Percentiles rank a stretch among this genome's conserved stretches.
Evolutionary conservation across 129 eudicot genomes (phyloP).

Genomic region (Ambrosia artemisiifolia): DNA sequence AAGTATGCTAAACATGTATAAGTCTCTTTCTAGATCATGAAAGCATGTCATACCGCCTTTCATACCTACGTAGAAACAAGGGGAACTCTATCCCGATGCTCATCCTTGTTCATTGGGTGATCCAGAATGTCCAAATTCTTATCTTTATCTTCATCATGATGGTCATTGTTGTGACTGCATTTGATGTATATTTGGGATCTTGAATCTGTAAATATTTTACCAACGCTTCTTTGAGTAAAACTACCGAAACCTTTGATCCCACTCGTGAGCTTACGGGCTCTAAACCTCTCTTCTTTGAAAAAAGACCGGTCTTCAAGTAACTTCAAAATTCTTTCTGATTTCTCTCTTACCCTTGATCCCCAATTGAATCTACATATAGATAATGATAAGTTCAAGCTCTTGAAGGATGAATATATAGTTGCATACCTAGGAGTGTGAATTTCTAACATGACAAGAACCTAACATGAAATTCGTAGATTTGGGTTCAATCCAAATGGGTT

Average conservation of each 20-base stretch:
- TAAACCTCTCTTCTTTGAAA: slow-evolving; percentile 54
- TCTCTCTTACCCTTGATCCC: slow-evolving; percentile 57
- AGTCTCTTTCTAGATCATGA: not conserved
- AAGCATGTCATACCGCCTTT: not conserved
- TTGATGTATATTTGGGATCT: slow-evolving; percentile 7
- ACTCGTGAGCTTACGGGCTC: slow-evolving; percentile 49
- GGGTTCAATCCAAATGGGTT: too few relatives aligned
- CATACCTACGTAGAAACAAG: slow-evolving; percentile 1
- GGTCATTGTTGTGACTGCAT: slow-evolving; percentile 16
- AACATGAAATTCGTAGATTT: too few relatives aligned
- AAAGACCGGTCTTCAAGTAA: slow-evolving; percentile 49
- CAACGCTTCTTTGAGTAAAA: slow-evolving; percentile 35
- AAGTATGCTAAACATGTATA: not conserved
- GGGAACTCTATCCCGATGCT: not conserved
- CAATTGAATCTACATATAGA: slow-evolving; percentile 56
- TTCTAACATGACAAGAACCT: too few relatives aligned
- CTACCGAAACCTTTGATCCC: slow-evolving; percentile 75
- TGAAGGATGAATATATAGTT: too few relatives aligned
- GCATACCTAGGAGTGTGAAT: too few relatives aligned
- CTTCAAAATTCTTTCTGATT: slow-evolving; percentile 48
- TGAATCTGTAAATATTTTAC: slow-evolving; percentile 22
- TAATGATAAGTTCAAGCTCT: not conserved
- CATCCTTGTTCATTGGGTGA: slow-evolving; percentile 39
- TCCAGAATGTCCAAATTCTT: slow-evolving; percentile 9
- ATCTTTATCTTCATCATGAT: slow-evolving; percentile 5